These are phyloP conservation scores for Colletotrichum gigasporum DNA, from an alignment of 2,329 filamentous ascomycete species.

Conservation along the genomic window DNA sequence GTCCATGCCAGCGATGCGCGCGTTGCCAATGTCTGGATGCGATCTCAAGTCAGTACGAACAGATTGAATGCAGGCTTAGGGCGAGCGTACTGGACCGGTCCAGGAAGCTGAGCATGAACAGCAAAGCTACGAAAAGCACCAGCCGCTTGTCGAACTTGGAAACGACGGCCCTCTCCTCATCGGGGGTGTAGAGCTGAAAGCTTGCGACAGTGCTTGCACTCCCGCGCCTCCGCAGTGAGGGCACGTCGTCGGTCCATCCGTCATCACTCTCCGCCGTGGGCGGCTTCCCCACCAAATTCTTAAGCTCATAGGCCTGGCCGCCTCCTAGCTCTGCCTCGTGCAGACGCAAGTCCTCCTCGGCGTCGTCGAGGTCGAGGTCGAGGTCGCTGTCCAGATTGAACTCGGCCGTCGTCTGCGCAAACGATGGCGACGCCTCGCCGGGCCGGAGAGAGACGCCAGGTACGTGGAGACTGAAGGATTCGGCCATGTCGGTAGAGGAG, in stretches of 20 bases:
- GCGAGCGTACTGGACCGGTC: constrained; percentile 78
- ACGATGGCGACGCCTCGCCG: constrained; percentile 44
- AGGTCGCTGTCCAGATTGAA: constrained; percentile 47
- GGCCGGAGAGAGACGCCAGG: background rate
- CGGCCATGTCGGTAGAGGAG: constrained; percentile 6
- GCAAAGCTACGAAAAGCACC: constrained; percentile 81
- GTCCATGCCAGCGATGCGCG: constrained; percentile 71
- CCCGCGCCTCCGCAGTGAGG: constrained; percentile 31
- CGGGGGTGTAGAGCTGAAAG: constrained; percentile 59
- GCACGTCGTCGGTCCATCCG: constrained; percentile 43
- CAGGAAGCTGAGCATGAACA: constrained; percentile 87
- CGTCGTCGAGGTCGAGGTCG: constrained; percentile 35
- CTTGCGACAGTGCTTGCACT: constrained; percentile 46
- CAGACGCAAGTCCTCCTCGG: constrained; percentile 37
- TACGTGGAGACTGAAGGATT: background rate
- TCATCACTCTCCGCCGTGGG: constrained; percentile 37
- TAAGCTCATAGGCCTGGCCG: constrained; percentile 46
- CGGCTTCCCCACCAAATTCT: constrained; percentile 8
- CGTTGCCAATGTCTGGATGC: constrained; percentile 66
- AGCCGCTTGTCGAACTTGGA: constrained; percentile 80
- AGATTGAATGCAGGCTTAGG: background rate
- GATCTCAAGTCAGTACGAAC: constrained; percentile 1
- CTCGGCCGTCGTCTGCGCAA: constrained; percentile 50
- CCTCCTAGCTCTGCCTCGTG: constrained; percentile 38
- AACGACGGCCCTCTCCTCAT: constrained; percentile 78